phyloP scores from a whole-genome alignment of 768 basidiomycete genomes.

The Trametes coccinea region DNA sequence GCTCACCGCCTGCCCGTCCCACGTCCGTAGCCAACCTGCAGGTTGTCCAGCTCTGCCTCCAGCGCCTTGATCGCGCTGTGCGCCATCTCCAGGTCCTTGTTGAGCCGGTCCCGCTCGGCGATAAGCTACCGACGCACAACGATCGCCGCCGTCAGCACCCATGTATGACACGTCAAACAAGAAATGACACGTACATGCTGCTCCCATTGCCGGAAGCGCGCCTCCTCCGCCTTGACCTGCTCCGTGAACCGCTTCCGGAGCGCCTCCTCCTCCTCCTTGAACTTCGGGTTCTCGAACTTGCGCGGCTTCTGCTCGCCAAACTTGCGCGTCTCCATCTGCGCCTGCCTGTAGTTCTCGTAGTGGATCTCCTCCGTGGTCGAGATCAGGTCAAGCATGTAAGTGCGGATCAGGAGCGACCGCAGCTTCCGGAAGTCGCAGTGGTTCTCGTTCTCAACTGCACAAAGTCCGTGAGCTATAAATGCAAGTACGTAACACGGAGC shows the following conservation, averaged over 20 bases:
- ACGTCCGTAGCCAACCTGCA: constrained; percentile 83
- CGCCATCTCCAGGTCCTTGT: constrained; percentile 95
- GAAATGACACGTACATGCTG: constrained; percentile 72
- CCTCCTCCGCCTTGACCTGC: constrained; percentile 98
- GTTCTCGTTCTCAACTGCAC: constrained; percentile 92
- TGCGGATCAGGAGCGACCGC: constrained; percentile 91
- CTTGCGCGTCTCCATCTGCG: constrained; percentile 99
- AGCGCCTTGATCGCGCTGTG: constrained; percentile 90
- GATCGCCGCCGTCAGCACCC: constrained; percentile 16
- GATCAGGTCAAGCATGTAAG: constrained; percentile 98
- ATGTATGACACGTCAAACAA: background rate
- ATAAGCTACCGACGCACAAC: constrained; percentile 68
- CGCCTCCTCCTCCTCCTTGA: constrained; percentile 98
- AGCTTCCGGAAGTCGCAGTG: constrained; percentile 99
- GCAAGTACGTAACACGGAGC: background rate
- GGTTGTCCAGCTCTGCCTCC: constrained; percentile 87
- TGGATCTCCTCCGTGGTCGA: constrained; percentile 93
- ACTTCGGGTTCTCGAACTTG: constrained; percentile 99
- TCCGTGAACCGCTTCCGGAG: constrained; percentile 98
- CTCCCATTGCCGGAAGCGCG: constrained; percentile 98
- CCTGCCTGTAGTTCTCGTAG: constrained; percentile 97
- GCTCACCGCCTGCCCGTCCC: constrained; percentile 62
- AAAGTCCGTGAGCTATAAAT: background rate
- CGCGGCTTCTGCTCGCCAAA: constrained; percentile 98
- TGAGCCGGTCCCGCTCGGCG: constrained; percentile 96